Conservation (phyloP, 805 yeast genomes). For the Candida qinlingensis region DNA sequence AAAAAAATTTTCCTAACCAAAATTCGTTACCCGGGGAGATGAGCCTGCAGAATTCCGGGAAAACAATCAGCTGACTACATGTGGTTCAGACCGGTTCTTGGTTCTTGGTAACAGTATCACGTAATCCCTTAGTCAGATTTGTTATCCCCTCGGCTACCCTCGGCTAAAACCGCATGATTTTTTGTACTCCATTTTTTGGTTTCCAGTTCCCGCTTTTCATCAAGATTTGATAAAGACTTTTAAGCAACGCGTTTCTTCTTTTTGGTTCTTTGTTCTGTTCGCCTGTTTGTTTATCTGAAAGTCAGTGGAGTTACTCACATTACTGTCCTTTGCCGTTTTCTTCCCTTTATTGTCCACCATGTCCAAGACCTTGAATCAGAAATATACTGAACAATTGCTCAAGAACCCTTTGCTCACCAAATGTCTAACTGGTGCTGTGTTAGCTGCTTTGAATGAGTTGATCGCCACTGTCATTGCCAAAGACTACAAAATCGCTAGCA, state of each 20-base stretch:
- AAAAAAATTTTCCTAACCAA: slow-evolving; percentile 3
- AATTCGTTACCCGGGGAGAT: slow-evolving; percentile 15
- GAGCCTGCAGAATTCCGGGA: slow-evolving; percentile 3
- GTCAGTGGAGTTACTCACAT: no score
- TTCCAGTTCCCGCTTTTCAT: background rate
- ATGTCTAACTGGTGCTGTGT: slow-evolving; percentile 47
- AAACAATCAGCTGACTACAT: no score
- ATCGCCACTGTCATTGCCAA: slow-evolving; percentile 48
- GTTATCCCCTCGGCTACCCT: background rate
- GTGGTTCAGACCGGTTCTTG: no score
- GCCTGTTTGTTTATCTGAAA: no score
- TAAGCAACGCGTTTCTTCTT: background rate
- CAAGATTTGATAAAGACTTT: background rate
- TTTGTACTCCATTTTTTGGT: no score
- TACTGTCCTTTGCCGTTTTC: no score
- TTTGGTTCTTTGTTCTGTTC: background rate
- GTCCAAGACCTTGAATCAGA: slow-evolving; percentile 17
- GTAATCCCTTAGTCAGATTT: background rate
- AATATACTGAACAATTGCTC: slow-evolving; percentile 34
- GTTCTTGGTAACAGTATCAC: no score
- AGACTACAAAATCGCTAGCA: slow-evolving; percentile 30
- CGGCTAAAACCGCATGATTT: background rate
- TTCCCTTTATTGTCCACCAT: background rate
- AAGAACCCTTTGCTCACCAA: slow-evolving; percentile 56
- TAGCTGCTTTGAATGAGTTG: slow-evolving; percentile 54